Evolutionary conservation across 2,329 filamentous ascomycete genomes (phyloP).

Genomic region (Alternaria rosae): DNA sequence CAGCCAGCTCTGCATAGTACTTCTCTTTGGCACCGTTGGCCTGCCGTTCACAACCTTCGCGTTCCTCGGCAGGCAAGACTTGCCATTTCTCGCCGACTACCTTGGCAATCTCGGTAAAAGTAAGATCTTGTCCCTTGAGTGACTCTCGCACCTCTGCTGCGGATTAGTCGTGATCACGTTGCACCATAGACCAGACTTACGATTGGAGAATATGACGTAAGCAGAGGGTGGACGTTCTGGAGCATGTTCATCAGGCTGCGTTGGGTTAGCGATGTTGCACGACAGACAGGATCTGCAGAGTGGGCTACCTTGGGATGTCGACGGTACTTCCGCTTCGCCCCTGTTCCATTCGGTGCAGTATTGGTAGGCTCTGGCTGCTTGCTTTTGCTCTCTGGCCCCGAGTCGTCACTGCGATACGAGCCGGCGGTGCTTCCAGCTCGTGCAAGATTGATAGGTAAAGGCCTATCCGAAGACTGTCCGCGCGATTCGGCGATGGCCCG

Average conservation of each 20-base stretch:
- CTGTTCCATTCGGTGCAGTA: conserved; percentile 37
- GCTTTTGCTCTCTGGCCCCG: conserved; percentile 57
- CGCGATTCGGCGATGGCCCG: conserved; percentile 78
- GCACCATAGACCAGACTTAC: conserved; percentile 57
- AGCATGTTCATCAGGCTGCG: conserved; percentile 76
- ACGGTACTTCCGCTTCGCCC: conserved; percentile 75
- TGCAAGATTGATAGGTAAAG: conserved; percentile 49
- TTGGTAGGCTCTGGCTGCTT: conserved; percentile 54
- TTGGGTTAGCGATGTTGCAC: conserved; percentile 21
- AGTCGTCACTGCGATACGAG: conserved; percentile 62
- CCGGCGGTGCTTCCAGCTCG: conserved; percentile 63
- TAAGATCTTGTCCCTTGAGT: conserved; percentile 76
- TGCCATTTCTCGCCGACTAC: conserved; percentile 85
- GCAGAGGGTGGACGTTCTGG: conserved; percentile 82
- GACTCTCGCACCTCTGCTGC: conserved; percentile 75
- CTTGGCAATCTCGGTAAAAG: conserved; percentile 85
- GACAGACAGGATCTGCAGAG: not conserved
- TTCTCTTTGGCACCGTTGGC: conserved; percentile 77
- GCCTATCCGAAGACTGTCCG: conserved; percentile 56
- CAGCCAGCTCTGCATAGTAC: conserved; percentile 74
- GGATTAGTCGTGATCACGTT: conserved; percentile 23
- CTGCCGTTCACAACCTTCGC: conserved; percentile 75
- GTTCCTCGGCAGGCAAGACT: conserved; percentile 69
- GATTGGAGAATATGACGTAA: conserved; percentile 86
- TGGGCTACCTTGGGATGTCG: conserved; percentile 74